These are phyloP conservation scores for Aspergillus uvarum DNA, from an alignment of 2,329 filamentous ascomycete genomes.

Conservation along the genomic window DNA sequence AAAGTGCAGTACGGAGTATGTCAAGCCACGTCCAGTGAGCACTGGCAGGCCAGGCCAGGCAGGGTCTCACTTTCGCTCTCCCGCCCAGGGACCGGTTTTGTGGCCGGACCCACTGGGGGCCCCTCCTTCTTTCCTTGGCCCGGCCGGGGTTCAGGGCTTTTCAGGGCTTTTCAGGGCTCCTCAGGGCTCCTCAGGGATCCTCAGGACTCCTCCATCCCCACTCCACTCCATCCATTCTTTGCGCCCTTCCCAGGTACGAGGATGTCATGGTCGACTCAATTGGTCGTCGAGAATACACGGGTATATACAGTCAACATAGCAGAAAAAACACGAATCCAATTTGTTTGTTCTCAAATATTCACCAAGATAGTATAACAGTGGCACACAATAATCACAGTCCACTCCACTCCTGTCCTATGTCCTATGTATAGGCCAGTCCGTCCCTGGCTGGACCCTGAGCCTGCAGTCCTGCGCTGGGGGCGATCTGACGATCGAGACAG, in stretches of 20 bases:
- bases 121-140: not conserved
- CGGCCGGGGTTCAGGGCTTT: not conserved
- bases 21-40: too few relatives aligned
- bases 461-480: not conserved
- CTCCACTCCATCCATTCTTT: not conserved
- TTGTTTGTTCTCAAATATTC: too few relatives aligned
- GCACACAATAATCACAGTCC: too few relatives aligned
- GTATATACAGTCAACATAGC: too few relatives aligned
- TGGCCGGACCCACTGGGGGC: not conserved
- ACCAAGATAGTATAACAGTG: too few relatives aligned
- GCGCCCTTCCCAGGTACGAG: not conserved
- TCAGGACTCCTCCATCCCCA: not conserved
- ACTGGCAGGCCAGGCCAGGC: too few relatives aligned
- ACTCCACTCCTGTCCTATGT: too few relatives aligned
- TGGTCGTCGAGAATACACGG: too few relatives aligned
- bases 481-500: conserved; percentile 4
- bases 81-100: not conserved
- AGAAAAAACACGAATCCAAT: too few relatives aligned
- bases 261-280: too few relatives aligned
- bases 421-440: not conserved
- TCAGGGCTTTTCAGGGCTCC: not conserved
- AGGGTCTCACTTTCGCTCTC: not conserved
- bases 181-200: too few relatives aligned
- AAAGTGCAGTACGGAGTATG: too few relatives aligned
- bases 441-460: not conserved